These are phyloP conservation scores for Trichoderma virens DNA, from an alignment of 495 filamentous ascomycete genomes.

Conservation along the genomic window DNA sequence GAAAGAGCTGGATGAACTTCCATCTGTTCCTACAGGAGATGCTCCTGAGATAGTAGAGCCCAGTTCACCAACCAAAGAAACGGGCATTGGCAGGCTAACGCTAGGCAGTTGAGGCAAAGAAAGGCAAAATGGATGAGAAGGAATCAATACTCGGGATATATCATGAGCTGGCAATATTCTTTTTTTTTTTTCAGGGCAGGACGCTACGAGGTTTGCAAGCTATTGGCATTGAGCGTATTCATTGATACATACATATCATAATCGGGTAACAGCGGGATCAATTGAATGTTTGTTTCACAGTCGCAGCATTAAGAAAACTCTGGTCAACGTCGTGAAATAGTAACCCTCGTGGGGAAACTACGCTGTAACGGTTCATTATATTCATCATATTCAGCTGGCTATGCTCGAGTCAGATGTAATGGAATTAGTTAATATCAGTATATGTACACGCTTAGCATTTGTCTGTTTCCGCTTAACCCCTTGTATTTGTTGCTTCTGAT, in stretches of 20 bases:
- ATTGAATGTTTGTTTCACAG: not conserved
- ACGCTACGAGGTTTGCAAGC: not conserved
- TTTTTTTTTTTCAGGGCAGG: not conserved
- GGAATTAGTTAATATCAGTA: not conserved
- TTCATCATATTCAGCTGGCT: not conserved
- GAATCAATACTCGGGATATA: not conserved
- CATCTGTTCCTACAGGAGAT: slow-evolving; percentile 21
- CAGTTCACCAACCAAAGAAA: slow-evolving; percentile 10
- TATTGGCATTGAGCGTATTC: not conserved
- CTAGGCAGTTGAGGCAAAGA: slow-evolving; percentile 16
- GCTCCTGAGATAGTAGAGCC: slow-evolving; percentile 16
- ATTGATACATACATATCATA: not conserved
- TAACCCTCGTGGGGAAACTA: too few species aligned
- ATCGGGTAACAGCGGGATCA: not conserved
- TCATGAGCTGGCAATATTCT: not conserved
- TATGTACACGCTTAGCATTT: not conserved
- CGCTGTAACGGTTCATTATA: not conserved
- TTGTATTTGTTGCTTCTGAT: not conserved
- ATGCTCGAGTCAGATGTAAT: not conserved
- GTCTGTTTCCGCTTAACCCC: not conserved
- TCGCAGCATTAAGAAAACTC: not conserved
- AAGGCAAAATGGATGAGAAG: slow-evolving; percentile 9
- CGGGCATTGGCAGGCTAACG: not conserved
- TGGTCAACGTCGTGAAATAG: not conserved
- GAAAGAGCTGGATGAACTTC: slow-evolving; percentile 30